Percentiles rank a stretch among this genome's conserved stretches.
Evolutionary conservation across 768 basidiomycete species (phyloP).

Genomic region (Pleurotus platypus): DNA sequence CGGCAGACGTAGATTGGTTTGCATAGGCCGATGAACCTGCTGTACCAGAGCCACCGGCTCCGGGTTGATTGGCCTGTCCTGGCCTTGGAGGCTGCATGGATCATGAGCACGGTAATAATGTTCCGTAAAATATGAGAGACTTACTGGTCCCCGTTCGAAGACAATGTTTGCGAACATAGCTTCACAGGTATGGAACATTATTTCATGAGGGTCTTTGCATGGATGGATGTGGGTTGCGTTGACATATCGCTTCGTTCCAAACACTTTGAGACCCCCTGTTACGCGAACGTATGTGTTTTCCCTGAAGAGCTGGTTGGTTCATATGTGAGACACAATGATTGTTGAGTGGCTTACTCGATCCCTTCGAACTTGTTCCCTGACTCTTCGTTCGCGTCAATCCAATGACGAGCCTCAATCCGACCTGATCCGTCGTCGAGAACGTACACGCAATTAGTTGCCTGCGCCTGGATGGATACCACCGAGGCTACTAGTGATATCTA

Average conservation of each 20-base stretch:
- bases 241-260: conserved; percentile 78
- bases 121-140: conserved; percentile 16
- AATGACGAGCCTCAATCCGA: conserved; percentile 71
- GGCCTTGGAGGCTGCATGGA: conserved; percentile 27
- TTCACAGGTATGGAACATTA: conserved; percentile 81
- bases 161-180: conserved; percentile 64
- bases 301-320: conserved; percentile 31
- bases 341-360: conserved; percentile 31
- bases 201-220: conserved; percentile 68
- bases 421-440: conserved; percentile 86
- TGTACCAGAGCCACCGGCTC: conserved; percentile 12
- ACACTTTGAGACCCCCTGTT: conserved; percentile 77
- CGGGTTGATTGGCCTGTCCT: conserved; percentile 19
- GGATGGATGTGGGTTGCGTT: conserved; percentile 72
- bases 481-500: conserved; percentile 76
- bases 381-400: conserved; percentile 68
- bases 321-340: neutral
- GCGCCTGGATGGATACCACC: conserved; percentile 61
- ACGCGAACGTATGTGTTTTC: conserved; percentile 79
- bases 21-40: conserved; percentile 38
- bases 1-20: conserved; percentile 24
- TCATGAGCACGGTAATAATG: neutral
- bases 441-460: conserved; percentile 81
- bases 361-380: conserved; percentile 46
- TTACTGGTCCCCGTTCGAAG: conserved; percentile 64